Base-by-base conservation (phyloP, 2,329 filamentous ascomycete species). In the Aspergillus niger region DNA sequence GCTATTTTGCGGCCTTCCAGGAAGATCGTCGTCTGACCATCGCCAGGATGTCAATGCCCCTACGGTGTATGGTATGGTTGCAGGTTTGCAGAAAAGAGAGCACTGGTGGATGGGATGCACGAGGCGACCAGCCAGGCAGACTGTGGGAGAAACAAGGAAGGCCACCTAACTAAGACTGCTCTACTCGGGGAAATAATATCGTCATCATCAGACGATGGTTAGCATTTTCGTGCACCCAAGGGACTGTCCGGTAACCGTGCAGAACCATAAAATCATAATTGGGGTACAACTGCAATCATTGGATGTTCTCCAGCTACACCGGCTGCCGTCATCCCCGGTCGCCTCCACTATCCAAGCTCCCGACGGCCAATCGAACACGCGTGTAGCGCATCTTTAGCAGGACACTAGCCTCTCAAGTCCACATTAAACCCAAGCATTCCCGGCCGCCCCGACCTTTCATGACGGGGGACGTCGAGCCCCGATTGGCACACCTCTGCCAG, bases 391-490 rank as follows among this genome's bases (percentile, higher is more conserved):
- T 50, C n/a, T 17, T 26, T 15, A 50, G 24, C 47, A 30, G 41
- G 26, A n/a, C 32, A 36, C 47, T 32, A 50, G 32, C 26, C 26
- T 41, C 17, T 24, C 10, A 53, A 53, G 28, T 11, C 20, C 39
- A 47, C 20, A 32, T 24, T 51, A 51, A 52, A 22, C 20, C 32
- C 17, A 26, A 49, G n/a, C n/a, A 39, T 43, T 48, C 53, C 58
- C 53, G 58, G 41, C 24, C 44, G 56, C 58, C 53, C 58, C 58
- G 58, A 28, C 58, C 30, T 54, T 57, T 51, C 47, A 50, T 26
- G 44, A 11, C 44, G 44, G 44, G 32, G 24, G 26, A 30, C 6
- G 24, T 28, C 22, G 44, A 17, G 44, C 24, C 44, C 47, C 47
- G 15, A 15, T 32, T 50, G 15, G 47, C 26, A 30, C 24, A 17